Percentiles rank a stretch among this genome's conserved stretches.
Evolutionary conservation across 139 green algal species (phyloP).

Genomic region (Microglena sp.): DNA sequence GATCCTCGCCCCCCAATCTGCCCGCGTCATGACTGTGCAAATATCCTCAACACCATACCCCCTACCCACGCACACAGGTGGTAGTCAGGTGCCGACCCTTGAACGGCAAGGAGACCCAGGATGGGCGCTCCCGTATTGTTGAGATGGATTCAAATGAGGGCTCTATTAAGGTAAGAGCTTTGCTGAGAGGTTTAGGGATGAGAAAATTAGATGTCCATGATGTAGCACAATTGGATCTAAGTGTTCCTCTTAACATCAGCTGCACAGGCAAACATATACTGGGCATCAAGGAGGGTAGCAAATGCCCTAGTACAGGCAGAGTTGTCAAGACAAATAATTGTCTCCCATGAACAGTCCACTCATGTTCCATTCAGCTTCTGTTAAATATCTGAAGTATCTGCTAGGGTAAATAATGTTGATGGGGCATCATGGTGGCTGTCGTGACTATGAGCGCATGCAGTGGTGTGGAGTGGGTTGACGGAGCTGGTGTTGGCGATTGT

Average conservation of each 20-base stretch:
- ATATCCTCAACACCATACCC: neutral
- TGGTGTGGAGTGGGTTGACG: too few relatives aligned
- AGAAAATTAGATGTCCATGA: neutral
- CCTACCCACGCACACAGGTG: conserved; percentile 34
- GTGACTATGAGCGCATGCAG: too few relatives aligned
- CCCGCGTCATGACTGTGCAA: neutral
- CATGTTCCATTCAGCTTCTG: too few relatives aligned
- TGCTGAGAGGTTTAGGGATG: neutral
- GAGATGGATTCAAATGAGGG: conserved; percentile 53
- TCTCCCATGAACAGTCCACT: too few relatives aligned
- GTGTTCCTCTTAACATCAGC: neutral
- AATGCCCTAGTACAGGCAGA: too few relatives aligned
- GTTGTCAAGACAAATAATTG: neutral
- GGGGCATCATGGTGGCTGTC: too few relatives aligned
- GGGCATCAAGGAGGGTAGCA: too few relatives aligned
- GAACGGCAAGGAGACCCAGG: conserved; percentile 53
- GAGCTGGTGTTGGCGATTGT: too few relatives aligned
- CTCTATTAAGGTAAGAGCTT: conserved; percentile 45
- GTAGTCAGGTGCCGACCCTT: conserved; percentile 72
- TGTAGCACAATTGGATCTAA: neutral
- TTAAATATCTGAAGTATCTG: too few relatives aligned
- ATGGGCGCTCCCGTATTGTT: conserved; percentile 58
- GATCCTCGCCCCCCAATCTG: neutral
- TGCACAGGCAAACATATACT: neutral
- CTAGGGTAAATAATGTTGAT: too few relatives aligned